Conservation (phyloP, 495 filamentous ascomycete species). For the Penicillium antarcticum region DNA sequence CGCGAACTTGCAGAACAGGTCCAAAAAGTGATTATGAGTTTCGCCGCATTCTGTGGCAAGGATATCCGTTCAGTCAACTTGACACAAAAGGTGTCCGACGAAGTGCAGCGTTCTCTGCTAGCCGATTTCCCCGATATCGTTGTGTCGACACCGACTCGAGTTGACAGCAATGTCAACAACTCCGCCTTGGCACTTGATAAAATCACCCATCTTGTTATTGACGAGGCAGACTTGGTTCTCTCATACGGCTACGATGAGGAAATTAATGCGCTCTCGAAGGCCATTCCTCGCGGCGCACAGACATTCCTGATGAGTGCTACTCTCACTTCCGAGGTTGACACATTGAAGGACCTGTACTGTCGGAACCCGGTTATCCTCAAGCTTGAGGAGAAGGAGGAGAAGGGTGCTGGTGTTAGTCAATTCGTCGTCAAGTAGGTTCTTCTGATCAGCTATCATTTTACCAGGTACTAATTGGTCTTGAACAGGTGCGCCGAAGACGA, state of each 20-base stretch:
- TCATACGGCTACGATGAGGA: conserved; percentile 94
- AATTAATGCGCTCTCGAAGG: conserved; percentile 68
- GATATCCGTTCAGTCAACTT: conserved; percentile 78
- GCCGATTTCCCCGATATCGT: conserved; percentile 87
- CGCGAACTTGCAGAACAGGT: conserved; percentile 92
- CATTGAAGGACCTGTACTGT: conserved; percentile 82
- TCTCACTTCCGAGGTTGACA: conserved; percentile 79
- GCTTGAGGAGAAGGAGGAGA: conserved; percentile 69
- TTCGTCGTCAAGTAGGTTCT: conserved; percentile 71
- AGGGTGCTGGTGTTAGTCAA: conserved; percentile 73
- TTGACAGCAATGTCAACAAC: conserved; percentile 65
- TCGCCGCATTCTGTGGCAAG: conserved; percentile 80
- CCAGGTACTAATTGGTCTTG: conserved; percentile 7
- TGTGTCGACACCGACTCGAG: conserved; percentile 80
- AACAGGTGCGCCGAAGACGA: conserved; percentile 86
- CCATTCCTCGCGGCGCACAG: conserved; percentile 80
- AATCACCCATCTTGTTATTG: conserved; percentile 79
- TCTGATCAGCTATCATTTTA: not conserved
- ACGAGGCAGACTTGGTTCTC: conserved; percentile 93
- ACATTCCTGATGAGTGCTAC: conserved; percentile 93
- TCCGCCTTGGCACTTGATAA: conserved; percentile 64
- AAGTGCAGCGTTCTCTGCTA: conserved; percentile 77
- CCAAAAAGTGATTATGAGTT: conserved; percentile 63
- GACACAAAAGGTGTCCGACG: conserved; percentile 82
- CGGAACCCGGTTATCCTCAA: conserved; percentile 74